phyloP scores from a whole-genome alignment of 768 basidiomycete species.

The Mycena kentingensis region DNA sequence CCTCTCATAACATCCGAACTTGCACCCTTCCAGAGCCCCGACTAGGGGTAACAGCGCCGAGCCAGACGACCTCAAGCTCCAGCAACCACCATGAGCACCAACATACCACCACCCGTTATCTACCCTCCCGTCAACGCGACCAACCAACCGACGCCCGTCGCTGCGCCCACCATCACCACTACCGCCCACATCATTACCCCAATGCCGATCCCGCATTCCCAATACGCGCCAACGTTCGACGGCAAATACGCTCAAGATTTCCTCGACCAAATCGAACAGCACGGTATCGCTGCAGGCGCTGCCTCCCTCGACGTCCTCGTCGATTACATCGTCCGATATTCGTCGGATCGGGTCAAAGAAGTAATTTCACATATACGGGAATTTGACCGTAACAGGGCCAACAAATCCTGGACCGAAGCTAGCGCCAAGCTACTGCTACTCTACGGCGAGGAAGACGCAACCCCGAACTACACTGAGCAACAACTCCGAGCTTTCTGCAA shows the following conservation, averaged over 20 bases:
- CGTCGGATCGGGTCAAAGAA: slow-evolving; percentile 3
- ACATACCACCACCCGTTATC: too few relatives aligned
- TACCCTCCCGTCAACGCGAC: too few relatives aligned
- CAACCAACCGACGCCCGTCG: too few relatives aligned
- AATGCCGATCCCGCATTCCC: slow-evolving; percentile 6
- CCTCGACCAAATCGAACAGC: not conserved
- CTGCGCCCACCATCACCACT: too few relatives aligned
- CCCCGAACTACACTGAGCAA: not conserved
- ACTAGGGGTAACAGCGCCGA: too few relatives aligned
- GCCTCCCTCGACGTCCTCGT: slow-evolving; percentile 7
- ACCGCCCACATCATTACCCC: not conserved
- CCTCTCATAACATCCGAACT: too few relatives aligned
- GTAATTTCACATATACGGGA: not conserved
- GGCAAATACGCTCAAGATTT: not conserved
- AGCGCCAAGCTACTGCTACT: slow-evolving; percentile 1
- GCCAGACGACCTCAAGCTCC: too few relatives aligned
- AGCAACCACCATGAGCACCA: too few relatives aligned
- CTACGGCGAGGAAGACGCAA: slow-evolving; percentile 1
- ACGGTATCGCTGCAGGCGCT: slow-evolving; percentile 10
- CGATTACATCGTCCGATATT: slow-evolving; percentile 10
- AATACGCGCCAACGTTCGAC: slow-evolving; percentile 5
- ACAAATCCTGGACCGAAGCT: slow-evolving; percentile 1
- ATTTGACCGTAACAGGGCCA: slow-evolving; percentile 4
- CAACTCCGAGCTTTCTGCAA: slow-evolving; percentile 11
- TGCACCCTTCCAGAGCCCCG: too few relatives aligned